Conservation (phyloP, 2,329 filamentous ascomycete genomes). For the Mycosphaerella sp. region DNA sequence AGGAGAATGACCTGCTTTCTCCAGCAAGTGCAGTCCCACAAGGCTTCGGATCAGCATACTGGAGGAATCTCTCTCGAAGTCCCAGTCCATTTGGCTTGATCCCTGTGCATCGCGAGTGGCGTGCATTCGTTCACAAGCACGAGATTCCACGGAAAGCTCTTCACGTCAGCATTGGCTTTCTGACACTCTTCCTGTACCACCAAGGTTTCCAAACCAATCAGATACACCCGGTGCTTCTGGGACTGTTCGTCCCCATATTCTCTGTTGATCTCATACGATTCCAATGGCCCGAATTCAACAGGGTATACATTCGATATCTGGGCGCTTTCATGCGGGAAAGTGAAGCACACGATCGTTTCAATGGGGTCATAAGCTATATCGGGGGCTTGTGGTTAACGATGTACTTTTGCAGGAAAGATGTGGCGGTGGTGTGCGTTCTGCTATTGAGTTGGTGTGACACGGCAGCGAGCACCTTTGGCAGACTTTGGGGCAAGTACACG, state of each 20-base stretch:
- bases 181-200: conserved; percentile 79
- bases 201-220: conserved; percentile 67
- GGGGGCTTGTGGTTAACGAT: conserved; percentile 83
- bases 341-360: conserved; percentile 79
- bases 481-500: conserved; percentile 83
- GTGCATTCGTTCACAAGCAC: conserved; percentile 84
- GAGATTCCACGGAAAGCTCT: conserved; percentile 91
- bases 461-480: conserved; percentile 87
- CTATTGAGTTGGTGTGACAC: conserved; percentile 98
- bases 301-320: conserved; percentile 73
- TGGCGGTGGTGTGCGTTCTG: conserved; percentile 81
- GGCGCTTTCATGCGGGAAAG: conserved; percentile 96
- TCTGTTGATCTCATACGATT: conserved; percentile 77
- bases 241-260: conserved; percentile 74
- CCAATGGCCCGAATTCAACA: conserved; percentile 72
- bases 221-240: conserved; percentile 80
- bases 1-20: conserved; percentile 28
- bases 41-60: conserved; percentile 68
- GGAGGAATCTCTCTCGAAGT: conserved; percentile 83
- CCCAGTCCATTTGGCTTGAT: conserved; percentile 91
- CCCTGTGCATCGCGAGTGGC: conserved; percentile 88
- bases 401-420: conserved; percentile 84
- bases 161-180: conserved; percentile 94
- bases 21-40: conserved; percentile 28
- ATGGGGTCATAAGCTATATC: conserved; percentile 95